These are phyloP conservation scores for Chlamydomonas asymmetrica DNA, from an alignment of 139 green algal species.

Conservation along the genomic window DNA sequence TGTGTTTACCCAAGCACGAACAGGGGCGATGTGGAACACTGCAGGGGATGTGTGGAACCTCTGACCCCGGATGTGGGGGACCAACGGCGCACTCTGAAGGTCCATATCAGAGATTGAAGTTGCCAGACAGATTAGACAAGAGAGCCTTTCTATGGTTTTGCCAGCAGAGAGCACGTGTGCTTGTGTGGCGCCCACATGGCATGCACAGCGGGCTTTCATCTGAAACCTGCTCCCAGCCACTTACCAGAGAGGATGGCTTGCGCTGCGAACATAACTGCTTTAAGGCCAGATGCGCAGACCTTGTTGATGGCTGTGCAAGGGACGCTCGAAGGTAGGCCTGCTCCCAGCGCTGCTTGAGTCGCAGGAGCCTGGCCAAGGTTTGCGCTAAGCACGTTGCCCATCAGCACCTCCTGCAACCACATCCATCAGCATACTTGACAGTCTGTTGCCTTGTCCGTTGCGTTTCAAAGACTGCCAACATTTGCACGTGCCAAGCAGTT, in stretches of 20 bases:
- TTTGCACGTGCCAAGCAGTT: too few relatives aligned
- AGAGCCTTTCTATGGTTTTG: too few relatives aligned
- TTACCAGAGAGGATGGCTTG: conserved; percentile 71
- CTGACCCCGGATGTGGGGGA: too few relatives aligned
- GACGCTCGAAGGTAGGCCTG: conserved; percentile 65
- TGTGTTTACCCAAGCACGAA: conserved; percentile 19
- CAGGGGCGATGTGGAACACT: too few relatives aligned
- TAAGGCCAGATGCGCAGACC: conserved; percentile 82
- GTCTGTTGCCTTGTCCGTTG: too few relatives aligned
- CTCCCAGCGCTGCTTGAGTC: conserved; percentile 78
- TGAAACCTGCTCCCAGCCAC: neutral
- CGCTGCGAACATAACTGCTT: conserved; percentile 83
- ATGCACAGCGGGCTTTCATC: conserved; percentile 2
- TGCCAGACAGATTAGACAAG: too few relatives aligned
- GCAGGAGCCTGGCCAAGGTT: conserved; percentile 87
- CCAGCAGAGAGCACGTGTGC: neutral
- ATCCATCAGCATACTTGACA: neutral
- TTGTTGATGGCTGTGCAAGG: conserved; percentile 92
- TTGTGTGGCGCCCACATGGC: neutral
- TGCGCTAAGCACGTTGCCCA: conserved; percentile 86
- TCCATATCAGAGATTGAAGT: too few relatives aligned
- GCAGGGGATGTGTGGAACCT: too few relatives aligned
- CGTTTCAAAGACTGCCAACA: too few relatives aligned
- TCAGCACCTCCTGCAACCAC: conserved; percentile 74
- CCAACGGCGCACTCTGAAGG: too few relatives aligned